Percentiles rank a stretch among this genome's conserved stretches.
These are phyloP conservation scores for Calonectria henricotiae DNA, from an alignment of 2,329 filamentous ascomycete species.

Conservation along the genomic window DNA sequence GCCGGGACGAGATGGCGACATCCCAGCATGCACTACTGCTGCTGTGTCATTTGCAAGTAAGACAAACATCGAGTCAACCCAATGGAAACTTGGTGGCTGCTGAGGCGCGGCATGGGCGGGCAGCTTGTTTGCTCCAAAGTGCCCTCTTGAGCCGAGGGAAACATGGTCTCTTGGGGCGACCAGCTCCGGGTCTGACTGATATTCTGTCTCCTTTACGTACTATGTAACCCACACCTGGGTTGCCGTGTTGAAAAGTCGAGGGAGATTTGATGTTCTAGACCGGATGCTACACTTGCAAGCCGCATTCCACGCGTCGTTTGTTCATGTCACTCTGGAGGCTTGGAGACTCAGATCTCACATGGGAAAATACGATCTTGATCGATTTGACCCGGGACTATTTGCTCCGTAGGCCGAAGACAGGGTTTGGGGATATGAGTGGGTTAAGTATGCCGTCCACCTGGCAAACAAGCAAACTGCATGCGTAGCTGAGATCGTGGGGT, in stretches of 20 bases:
- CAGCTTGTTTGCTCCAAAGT: constrained; percentile 4
- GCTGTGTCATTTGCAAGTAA: constrained; percentile 12
- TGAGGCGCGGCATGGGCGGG: background rate
- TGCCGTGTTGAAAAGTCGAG: constrained; percentile 8
- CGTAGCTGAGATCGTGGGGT: constrained; percentile 19
- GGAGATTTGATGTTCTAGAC: constrained; percentile 18
- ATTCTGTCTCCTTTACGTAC: background rate
- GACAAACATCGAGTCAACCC: constrained; percentile 16
- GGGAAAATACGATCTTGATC: background rate
- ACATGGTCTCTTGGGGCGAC: constrained; percentile 24
- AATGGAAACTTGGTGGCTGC: constrained; percentile 18
- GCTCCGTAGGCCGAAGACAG: background rate
- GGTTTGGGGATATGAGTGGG: constrained; percentile 13
- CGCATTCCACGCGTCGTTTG: constrained; percentile 7
- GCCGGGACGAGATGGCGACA: constrained; percentile 21
- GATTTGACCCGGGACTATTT: background rate
- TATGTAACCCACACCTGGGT: background rate
- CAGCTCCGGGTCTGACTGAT: background rate
- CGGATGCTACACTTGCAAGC: background rate
- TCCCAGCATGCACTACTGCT: constrained; percentile 15
- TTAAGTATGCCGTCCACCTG: background rate
- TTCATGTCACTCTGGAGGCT: background rate
- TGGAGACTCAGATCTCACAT: constrained; percentile 4
- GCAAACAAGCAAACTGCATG: constrained; percentile 20
- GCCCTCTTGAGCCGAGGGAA: constrained; percentile 12